Conservation (phyloP, 1,284 basidiomycete genomes). For the Trichosporon sp. region DNA sequence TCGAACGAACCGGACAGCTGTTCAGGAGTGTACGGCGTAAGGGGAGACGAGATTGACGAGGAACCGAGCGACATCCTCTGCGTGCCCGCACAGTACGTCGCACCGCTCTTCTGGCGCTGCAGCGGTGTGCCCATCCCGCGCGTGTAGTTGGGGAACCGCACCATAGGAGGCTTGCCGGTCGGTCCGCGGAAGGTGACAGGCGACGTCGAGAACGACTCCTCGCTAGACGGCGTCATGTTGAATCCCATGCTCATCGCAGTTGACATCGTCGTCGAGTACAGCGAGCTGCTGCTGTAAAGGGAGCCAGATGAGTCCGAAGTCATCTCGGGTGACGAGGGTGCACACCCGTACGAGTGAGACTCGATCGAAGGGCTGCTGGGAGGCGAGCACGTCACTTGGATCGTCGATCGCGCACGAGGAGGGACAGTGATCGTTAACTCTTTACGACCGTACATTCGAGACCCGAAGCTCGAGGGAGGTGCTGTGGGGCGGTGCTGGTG, state of each 20-base stretch:
- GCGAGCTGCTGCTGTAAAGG: not conserved
- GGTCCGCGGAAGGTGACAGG: not conserved
- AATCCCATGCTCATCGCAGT: not conserved
- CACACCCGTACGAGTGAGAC: not conserved
- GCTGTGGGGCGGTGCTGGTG: not conserved
- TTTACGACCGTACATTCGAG: not conserved
- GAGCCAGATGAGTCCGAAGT: not conserved
- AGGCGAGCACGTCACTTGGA: not conserved
- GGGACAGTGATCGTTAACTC: not conserved
- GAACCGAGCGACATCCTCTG: not conserved
- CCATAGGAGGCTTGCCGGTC: not conserved
- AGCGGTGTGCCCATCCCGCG: not conserved
- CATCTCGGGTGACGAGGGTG: not conserved
- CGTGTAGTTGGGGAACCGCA: not conserved
- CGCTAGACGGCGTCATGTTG: not conserved
- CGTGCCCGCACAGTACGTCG: not conserved
- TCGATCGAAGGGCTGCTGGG: not conserved
- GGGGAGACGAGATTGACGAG: not conserved
- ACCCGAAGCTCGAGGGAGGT: not conserved
- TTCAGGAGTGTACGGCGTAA: not conserved
- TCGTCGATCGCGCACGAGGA: not conserved
- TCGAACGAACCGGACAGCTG: not conserved
- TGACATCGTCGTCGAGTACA: not conserved
- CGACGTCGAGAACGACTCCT: not conserved
- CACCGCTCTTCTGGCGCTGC: not conserved